Base-by-base conservation (phyloP, 805 yeast species). In the Zygosaccharomyces rouxii region DNA sequence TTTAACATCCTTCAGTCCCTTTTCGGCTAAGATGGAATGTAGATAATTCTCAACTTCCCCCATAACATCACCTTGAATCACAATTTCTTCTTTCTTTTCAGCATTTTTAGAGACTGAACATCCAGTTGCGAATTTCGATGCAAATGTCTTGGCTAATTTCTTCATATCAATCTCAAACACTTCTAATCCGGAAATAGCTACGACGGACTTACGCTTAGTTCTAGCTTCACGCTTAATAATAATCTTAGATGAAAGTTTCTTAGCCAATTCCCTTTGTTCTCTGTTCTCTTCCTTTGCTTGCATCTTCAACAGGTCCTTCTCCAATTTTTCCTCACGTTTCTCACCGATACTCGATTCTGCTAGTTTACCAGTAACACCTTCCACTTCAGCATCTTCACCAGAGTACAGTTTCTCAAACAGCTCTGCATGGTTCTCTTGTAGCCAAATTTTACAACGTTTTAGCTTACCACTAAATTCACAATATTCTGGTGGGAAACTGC, bases 61-160 rank as follows among this genome's bases (percentile, higher is more conserved):
- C 49, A 89, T 85, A 38, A 90, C 94, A 68, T 92, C 98, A 60
- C 98, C 98, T 71, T 90, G 97, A 51, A 90, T 84, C 50, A 88
- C 79, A 48, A 90, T 80, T 63, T 90, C 98, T 53, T 92, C 97
- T 66, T 86, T 87, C 70, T 90, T 90, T 55, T 90, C 98, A 3
- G 82, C 89, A 55, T 81, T 86, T 70, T 90, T 90, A 3, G 89
- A 83, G 11, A 90, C 96, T 19, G 94, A 82, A 25, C 97, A 92
- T 44, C 98, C 98, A 7, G 97, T 90, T 11, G 98, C 98, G 64
- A 92, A 90, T 67, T 86, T 89, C 30, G 94, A 84, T 0, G 97
- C 94, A 69, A 92, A 90, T 0, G 89, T 83, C 75, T 92, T 92
- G 39, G 96, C 86, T 55, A 89, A 74, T 64, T 89, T 90, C 73